A percentile compares a stretch with the other conserved stretches of the same genome.
Evolutionary conservation across 2,329 filamentous ascomycete species (phyloP).

Genomic region (Exophiala oligosperma): DNA sequence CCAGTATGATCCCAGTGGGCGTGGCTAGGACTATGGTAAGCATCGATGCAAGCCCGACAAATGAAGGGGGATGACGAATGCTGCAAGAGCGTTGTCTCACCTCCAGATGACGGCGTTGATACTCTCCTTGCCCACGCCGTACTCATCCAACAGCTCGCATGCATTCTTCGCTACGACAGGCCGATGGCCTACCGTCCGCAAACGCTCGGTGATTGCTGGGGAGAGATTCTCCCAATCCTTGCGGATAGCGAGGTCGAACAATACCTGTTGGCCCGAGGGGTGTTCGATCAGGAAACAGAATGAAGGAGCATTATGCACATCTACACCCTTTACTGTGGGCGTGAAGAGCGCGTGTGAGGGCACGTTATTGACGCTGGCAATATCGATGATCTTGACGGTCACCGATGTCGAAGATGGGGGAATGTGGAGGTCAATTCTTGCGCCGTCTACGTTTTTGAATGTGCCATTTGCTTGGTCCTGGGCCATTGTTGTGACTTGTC

Average conservation of each 20-base stretch:
- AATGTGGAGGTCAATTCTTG: slow-evolving; percentile 2
- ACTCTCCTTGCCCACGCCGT: slow-evolving; percentile 13
- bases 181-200: slow-evolving; percentile 1
- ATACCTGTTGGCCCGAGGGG: slow-evolving; percentile 67
- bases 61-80: neutral
- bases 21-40: neutral
- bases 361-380: slow-evolving; percentile 12
- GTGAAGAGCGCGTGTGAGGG: slow-evolving; percentile 11
- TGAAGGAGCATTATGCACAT: slow-evolving; percentile 6
- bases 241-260: slow-evolving; percentile 31
- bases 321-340: slow-evolving; percentile 7
- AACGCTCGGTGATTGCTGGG: slow-evolving; percentile 14
- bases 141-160: slow-evolving; percentile 20
- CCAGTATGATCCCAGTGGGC: slow-evolving; percentile 49
- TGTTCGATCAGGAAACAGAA: slow-evolving; percentile 65
- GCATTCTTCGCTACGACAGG: slow-evolving; percentile 19
- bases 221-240: slow-evolving; percentile 30
- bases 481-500: neutral
- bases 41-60: neutral
- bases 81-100: neutral
- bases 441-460: neutral
- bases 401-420: slow-evolving; percentile 3
- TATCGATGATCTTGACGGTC: slow-evolving; percentile 18
- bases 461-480: neutral
- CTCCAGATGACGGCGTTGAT: slow-evolving; percentile 25